These are phyloP conservation scores for Leptographium wingfieldii DNA, from an alignment of 2,329 filamentous ascomycete species.

Conservation along the genomic window DNA sequence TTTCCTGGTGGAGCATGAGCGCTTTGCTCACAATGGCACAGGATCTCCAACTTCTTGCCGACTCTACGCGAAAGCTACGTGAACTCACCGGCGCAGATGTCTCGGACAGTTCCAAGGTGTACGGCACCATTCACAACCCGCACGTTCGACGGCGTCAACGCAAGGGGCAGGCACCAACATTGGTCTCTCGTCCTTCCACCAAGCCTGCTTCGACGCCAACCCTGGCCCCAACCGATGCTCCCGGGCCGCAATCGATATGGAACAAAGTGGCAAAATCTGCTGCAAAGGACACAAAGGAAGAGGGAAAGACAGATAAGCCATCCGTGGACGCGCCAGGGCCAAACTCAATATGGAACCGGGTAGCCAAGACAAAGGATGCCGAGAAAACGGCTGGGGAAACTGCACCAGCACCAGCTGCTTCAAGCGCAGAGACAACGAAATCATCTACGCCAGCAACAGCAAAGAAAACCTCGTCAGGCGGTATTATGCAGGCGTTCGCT, in stretches of 20 bases:
- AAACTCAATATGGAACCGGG: constrained; percentile 3
- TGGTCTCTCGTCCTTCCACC: constrained; percentile 1
- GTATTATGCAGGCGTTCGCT: constrained; percentile 68
- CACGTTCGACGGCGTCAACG: constrained; percentile 43
- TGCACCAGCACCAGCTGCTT: constrained; percentile 16
- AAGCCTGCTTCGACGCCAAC: constrained; percentile 15
- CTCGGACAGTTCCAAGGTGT: constrained; percentile 44
- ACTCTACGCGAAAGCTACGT: constrained; percentile 52
- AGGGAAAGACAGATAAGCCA: constrained; percentile 9
- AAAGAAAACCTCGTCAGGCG: constrained; percentile 43
- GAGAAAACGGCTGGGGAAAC: constrained; percentile 16
- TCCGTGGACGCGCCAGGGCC: constrained; percentile 20
- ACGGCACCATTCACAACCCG: constrained; percentile 64
- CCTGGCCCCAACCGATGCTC: constrained; percentile 4
- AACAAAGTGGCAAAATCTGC: constrained; percentile 5
- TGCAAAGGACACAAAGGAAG: constrained; percentile 11
- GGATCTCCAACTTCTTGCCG: constrained; percentile 58
- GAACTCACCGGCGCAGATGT: constrained; percentile 45
- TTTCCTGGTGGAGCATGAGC: background rate
- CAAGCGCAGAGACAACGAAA: constrained; percentile 29
- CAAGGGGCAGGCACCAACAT: constrained; percentile 17
- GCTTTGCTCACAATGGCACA: constrained; percentile 10
- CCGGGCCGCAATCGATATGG: constrained; percentile 6
- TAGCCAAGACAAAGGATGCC: constrained; percentile 8
- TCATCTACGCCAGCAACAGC: constrained; percentile 18